Evolutionary conservation across 2,329 filamentous ascomycete species (phyloP), one percentile per base, ranked within the genome.

Genomic region (Paraconiothyrium sp.): DNA sequence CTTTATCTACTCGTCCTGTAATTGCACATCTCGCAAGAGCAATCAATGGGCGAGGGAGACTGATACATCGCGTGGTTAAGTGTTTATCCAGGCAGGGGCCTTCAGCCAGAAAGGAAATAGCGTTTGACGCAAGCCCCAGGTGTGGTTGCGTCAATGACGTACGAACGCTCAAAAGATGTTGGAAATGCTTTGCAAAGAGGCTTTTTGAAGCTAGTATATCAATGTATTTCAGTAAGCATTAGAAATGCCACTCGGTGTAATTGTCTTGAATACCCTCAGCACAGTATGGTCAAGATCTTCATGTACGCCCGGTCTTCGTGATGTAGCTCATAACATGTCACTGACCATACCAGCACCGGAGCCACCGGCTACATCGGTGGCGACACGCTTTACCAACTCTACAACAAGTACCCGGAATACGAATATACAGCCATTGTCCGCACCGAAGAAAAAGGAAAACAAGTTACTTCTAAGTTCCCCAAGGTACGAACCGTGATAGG

Each of bases 401-500:
- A 77, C 57, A 73, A 79, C 27, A 77, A 78, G 14, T 80, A 84
- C 58, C 79, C 82, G 8, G 81, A 85, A 11, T 84, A 80, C 58
- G 76, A 82, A 43, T 78, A 81, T 61, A 79, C 81, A 6, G 78
- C 74, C 22, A 72, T 85, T 2, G 80, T 84, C 0, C 76, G 83
- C 30, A 76, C 78, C 66, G 76, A 76, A 24, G 78, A 81, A 51
- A 82, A 81, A 66, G 82, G 78, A 34, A 79, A 80, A 14, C 66
- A 67, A 16, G 75, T 84, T 16, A 79, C 78, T 9, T 73, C 77
- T 22, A 69, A 75, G 3, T 87, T 82, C 54, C 81, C 84, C 0
- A 79, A 78, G 0, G 71, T 84, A 16, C 74, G 75, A 10, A 76
- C 85, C 20, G 81, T 85, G 1, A 79, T 84, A 47, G 84, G 85